Percentiles rank a stretch among this genome's conserved stretches.
These are phyloP conservation scores for Colletotrichum musicola DNA, from an alignment of 2,329 filamentous ascomycete genomes.

Conservation along the genomic window DNA sequence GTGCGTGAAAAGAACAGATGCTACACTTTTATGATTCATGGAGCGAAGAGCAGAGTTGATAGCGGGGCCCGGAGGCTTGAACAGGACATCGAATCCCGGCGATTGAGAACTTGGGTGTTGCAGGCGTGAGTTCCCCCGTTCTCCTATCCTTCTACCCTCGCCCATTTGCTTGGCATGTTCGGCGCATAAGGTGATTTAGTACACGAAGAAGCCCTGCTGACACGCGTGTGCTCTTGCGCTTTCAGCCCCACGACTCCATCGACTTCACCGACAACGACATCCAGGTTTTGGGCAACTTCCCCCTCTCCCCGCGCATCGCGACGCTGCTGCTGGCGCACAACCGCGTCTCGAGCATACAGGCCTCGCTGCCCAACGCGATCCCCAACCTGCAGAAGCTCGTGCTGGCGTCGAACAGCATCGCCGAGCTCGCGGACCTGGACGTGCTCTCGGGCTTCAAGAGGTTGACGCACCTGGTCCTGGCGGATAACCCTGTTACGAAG, in stretches of 20 bases:
- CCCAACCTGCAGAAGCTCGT: constrained; percentile 87
- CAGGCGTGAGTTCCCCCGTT: constrained; percentile 74
- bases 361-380: constrained; percentile 78
- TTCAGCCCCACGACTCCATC: constrained; percentile 92
- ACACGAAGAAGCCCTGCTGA: too few species aligned
- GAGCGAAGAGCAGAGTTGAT: constrained; percentile 82
- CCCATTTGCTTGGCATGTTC: too few species aligned
- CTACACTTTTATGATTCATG: constrained; percentile 74
- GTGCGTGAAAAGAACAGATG: constrained; percentile 99
- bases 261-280: constrained; percentile 99
- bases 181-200: too few species aligned
- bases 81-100: constrained; percentile 97
- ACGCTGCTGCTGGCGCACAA: constrained; percentile 93
- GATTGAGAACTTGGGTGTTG: constrained; percentile 97
- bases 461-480: constrained; percentile 83
- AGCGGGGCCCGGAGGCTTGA: constrained; percentile 66
- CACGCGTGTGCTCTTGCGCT: too few species aligned
- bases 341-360: constrained; percentile 85
- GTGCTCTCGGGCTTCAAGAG: constrained; percentile 76
- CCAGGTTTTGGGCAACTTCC: constrained; percentile 89
- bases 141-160: neutral
- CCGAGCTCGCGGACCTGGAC: constrained; percentile 89
- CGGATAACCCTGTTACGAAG: constrained; percentile 90
- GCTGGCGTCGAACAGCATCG: constrained; percentile 84
- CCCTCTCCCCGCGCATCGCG: constrained; percentile 86